A percentile compares a stretch with the other conserved stretches of the same genome.
These are phyloP conservation scores for Gymnopus androsaceus DNA, from an alignment of 1,284 basidiomycete genomes.

Conservation along the genomic window DNA sequence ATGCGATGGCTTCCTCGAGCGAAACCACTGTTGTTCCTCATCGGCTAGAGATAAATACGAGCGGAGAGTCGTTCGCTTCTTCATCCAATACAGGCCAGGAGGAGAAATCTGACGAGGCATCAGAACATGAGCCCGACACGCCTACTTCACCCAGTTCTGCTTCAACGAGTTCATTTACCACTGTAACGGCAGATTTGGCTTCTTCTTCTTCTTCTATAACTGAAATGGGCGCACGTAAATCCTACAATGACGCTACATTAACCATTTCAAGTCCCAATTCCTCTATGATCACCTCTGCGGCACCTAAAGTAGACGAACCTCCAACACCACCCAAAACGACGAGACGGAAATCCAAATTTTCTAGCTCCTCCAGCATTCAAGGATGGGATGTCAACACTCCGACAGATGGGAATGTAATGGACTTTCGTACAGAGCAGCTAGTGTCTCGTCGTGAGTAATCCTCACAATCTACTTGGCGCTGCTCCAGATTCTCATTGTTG, in stretches of 20 bases:
- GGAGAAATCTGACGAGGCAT: background rate
- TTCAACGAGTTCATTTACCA: slow-evolving; percentile 12
- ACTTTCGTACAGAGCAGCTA: slow-evolving; percentile 13
- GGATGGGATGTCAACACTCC: slow-evolving; percentile 19
- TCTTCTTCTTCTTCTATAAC: background rate
- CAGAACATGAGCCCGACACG: slow-evolving; percentile 11
- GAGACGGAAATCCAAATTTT: background rate
- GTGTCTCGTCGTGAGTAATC: slow-evolving; percentile 15
- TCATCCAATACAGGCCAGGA: background rate
- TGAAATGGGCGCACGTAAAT: background rate
- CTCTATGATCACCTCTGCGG: background rate
- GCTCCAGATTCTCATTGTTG: background rate
- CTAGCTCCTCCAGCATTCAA: background rate
- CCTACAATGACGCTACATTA: background rate
- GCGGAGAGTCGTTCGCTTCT: background rate
- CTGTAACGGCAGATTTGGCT: slow-evolving; percentile 6
- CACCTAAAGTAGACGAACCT: background rate
- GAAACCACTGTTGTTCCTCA: background rate
- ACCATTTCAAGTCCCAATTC: background rate
- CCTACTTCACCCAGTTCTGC: slow-evolving; percentile 4
- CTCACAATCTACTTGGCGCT: background rate
- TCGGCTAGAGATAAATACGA: slow-evolving; percentile 1
- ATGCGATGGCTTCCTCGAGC: slow-evolving; percentile 1
- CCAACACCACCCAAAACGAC: slow-evolving; percentile 2
- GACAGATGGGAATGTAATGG: slow-evolving; percentile 13